Conservation (phyloP, 1,284 basidiomycete species). For the Somion occarium region DNA sequence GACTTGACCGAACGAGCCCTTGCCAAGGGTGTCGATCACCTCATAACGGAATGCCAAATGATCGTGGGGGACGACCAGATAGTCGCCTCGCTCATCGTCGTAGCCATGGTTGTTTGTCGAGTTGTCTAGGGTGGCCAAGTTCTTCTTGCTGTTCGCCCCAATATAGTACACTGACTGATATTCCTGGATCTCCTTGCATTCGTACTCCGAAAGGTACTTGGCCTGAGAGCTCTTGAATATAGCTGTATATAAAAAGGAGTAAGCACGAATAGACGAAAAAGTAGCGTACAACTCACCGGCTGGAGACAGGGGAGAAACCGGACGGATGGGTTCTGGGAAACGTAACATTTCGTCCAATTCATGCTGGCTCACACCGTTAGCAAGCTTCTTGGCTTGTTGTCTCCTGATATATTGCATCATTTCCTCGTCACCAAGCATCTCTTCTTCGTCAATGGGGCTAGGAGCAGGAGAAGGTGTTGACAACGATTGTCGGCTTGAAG, state of each 20-base stretch:
- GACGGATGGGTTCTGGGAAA: slow-evolving; percentile 87
- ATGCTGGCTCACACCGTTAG: slow-evolving; percentile 77
- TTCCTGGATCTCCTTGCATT: slow-evolving; percentile 89
- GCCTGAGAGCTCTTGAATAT: slow-evolving; percentile 57
- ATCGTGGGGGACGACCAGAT: slow-evolving; percentile 85
- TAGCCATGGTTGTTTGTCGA: slow-evolving; percentile 91
- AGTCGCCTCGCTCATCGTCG: slow-evolving; percentile 98
- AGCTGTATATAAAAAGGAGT: slow-evolving; percentile 35
- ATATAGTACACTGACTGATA: slow-evolving; percentile 84
- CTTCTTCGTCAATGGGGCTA: slow-evolving; percentile 83
- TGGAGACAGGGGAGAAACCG: slow-evolving; percentile 66
- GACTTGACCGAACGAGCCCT: slow-evolving; percentile 98
- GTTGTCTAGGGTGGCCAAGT: slow-evolving; percentile 67
- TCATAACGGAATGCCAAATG: slow-evolving; percentile 98
- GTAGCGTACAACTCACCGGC: slow-evolving; percentile 51
- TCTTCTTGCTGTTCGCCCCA: slow-evolving; percentile 80
- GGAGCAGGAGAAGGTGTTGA: slow-evolving; percentile 79
- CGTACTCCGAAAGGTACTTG: slow-evolving; percentile 77
- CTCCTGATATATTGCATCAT: slow-evolving; percentile 94
- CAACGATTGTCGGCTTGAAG: slow-evolving; percentile 68
- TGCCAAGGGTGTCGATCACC: slow-evolving; percentile 87
- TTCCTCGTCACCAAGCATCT: slow-evolving; percentile 89
- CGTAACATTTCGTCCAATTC: slow-evolving; percentile 87
- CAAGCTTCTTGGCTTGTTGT: slow-evolving; percentile 85
- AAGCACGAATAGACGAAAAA: slow-evolving; percentile 4